Evolutionary conservation across 2,329 filamentous ascomycete genomes (phyloP).

Genomic region (Zasmidium angulare): DNA sequence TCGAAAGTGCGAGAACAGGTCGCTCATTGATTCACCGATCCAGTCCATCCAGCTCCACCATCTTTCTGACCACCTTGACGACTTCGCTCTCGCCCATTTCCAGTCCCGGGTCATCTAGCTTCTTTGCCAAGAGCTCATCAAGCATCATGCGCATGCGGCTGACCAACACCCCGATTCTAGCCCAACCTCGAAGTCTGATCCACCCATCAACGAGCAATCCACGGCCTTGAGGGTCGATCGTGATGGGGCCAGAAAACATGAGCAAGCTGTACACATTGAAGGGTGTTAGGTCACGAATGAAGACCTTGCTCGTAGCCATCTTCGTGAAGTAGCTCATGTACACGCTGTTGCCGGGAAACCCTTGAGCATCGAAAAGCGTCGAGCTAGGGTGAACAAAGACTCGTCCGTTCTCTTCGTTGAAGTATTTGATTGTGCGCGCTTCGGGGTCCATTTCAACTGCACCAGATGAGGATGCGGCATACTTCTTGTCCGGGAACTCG

Average conservation of each 20-base stretch:
- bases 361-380: conserved; percentile 79
- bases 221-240: conserved; percentile 81
- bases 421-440: conserved; percentile 89
- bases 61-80: conserved; percentile 71
- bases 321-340: conserved; percentile 91
- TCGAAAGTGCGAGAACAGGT: not conserved
- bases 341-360: conserved; percentile 69
- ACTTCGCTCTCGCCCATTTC: conserved; percentile 57
- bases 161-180: conserved; percentile 86
- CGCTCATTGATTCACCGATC: conserved; percentile 32
- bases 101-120: conserved; percentile 70
- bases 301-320: conserved; percentile 89
- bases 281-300: conserved; percentile 86
- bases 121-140: conserved; percentile 76
- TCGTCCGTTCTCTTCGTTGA: conserved; percentile 75
- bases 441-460: conserved; percentile 93
- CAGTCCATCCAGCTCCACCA: conserved; percentile 83
- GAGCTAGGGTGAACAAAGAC: conserved; percentile 93
- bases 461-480: conserved; percentile 79
- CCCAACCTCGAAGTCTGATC: conserved; percentile 85
- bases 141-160: conserved; percentile 80
- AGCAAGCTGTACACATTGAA: conserved; percentile 88
- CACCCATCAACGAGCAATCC: conserved; percentile 90
- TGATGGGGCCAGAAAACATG: conserved; percentile 81
- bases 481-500: conserved; percentile 94